Evolutionary conservation across 345 rosid species (phyloP), one percentile per base, ranked within the genome.

Genomic region (Aurinia saxatilis): DNA sequence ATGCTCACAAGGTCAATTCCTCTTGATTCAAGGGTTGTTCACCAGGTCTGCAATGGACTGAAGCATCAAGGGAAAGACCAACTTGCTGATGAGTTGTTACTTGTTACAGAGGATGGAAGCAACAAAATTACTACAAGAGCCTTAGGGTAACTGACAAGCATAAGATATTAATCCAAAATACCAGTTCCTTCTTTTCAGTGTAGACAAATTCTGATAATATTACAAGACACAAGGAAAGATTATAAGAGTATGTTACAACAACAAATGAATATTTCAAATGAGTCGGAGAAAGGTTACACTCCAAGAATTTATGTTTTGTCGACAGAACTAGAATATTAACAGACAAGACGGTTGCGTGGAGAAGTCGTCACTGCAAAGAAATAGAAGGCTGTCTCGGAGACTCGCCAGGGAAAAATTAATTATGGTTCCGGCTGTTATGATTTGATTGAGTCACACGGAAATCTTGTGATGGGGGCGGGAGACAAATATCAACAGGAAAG

Each of bases 1-100:
- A 86, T 91, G 90, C 47, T 73, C 23, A 59, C 66, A 40, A 80
- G 82, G 62, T 78, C 75, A 49, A 46, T 82, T 66, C 47, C 66
- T 70, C 85, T 86, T 42, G 72, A 67, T 61, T 57, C 77, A 33
- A 66, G 36, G 57, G 64, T 68, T 57, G 49, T 84, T 41, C 62
- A 65, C 3, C 69, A 80, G 56, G 67, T 88, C 60, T 70, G 67
- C 40, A 30, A 49, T 63, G 90, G 90, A 53, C 83, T 88, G 31
- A 21, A 74, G 51, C 73, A 15, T 39, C 58, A 67, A 42, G 85
- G 95, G 51, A 79, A 81, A 63, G 70, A 78, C 63, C 78, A 73
- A 71, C 61, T 80, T 71, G 85, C 75, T 4, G 34, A 49, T 48
- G 60, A 77, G 51, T 62, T 91, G 54, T 52, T 65, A 42, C 44